Evolutionary conservation across 1,139 yeast genomes (phyloP).

Genomic region (Blastobotrys apis): DNA sequence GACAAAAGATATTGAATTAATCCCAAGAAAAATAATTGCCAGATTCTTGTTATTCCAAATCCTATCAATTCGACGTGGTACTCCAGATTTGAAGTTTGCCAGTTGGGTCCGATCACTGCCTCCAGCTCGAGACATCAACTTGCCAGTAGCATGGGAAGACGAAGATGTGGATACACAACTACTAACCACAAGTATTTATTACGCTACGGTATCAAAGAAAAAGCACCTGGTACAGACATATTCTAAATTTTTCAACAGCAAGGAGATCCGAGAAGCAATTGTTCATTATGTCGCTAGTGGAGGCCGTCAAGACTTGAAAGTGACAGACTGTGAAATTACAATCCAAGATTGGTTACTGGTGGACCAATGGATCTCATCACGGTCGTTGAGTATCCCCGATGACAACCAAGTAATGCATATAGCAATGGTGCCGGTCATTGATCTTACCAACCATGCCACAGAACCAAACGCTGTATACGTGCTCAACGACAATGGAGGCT

Average conservation of each 20-base stretch:
- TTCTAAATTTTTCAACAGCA: slow-evolving; percentile 21
- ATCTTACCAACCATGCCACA: slow-evolving; percentile 36
- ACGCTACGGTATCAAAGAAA: slow-evolving; percentile 30
- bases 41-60: slow-evolving; percentile 25
- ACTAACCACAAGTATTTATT: slow-evolving; percentile 29
- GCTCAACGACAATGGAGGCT: slow-evolving; percentile 24
- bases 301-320: slow-evolving; percentile 8
- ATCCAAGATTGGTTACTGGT: slow-evolving; percentile 29
- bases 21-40: slow-evolving; percentile 24
- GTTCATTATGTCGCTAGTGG: slow-evolving; percentile 22
- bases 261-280: slow-evolving; percentile 19
- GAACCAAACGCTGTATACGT: slow-evolving; percentile 28
- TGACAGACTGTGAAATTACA: slow-evolving; percentile 19
- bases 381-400: slow-evolving; percentile 28
- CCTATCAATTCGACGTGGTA: slow-evolving; percentile 21
- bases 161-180: slow-evolving; percentile 26
- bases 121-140: slow-evolving; percentile 27
- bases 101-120: slow-evolving; percentile 29
- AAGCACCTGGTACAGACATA: slow-evolving; percentile 26
- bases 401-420: slow-evolving; percentile 13
- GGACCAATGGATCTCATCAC: slow-evolving; percentile 35
- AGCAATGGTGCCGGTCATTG: slow-evolving; percentile 38
- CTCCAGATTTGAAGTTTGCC: slow-evolving; percentile 22
- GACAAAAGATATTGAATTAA: slow-evolving; percentile 16
- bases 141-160: slow-evolving; percentile 32